A percentile compares a stretch with the other conserved stretches of the same genome.
Evolutionary conservation across 768 basidiomycete species (phyloP).

Genomic region (Dacryopinax primogenitus): DNA sequence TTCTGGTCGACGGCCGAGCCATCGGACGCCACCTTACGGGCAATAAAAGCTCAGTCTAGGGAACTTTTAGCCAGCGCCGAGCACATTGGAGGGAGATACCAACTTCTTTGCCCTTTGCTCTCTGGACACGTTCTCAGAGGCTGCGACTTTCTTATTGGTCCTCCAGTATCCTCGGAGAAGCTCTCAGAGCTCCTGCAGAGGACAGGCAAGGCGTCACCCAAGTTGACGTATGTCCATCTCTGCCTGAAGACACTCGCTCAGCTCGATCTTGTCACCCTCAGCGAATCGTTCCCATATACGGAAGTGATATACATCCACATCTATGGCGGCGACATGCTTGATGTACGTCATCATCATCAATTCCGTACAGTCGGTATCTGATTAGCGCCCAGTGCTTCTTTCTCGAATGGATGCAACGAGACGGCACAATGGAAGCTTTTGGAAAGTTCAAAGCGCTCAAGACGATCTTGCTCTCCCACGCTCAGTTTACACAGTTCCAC

Average conservation of each 20-base stretch:
- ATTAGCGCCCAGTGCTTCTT: not conserved
- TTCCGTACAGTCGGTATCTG: not conserved
- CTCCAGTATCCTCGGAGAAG: not conserved
- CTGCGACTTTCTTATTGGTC: not conserved
- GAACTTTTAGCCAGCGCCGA: not conserved
- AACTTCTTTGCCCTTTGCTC: not conserved
- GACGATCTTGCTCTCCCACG: not conserved
- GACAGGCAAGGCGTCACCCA: not conserved
- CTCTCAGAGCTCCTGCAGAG: not conserved
- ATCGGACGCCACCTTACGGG: not conserved
- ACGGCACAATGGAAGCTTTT: conserved; percentile 1
- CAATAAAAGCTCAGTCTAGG: not conserved
- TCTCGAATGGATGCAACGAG: not conserved
- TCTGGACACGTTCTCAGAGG: not conserved
- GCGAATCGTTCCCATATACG: not conserved
- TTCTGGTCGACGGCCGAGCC: not conserved
- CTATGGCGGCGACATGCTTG: not conserved
- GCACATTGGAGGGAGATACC: not conserved
- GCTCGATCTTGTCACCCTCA: not conserved
- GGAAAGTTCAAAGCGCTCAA: not conserved
- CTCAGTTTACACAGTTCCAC: not conserved
- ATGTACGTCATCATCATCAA: not conserved
- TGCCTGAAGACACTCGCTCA: conserved; percentile 1
- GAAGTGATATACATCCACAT: not conserved
- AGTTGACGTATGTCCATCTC: not conserved